Base-by-base conservation (phyloP, 2,329 filamentous ascomycete genomes). In the Clathrospora elynae region DNA sequence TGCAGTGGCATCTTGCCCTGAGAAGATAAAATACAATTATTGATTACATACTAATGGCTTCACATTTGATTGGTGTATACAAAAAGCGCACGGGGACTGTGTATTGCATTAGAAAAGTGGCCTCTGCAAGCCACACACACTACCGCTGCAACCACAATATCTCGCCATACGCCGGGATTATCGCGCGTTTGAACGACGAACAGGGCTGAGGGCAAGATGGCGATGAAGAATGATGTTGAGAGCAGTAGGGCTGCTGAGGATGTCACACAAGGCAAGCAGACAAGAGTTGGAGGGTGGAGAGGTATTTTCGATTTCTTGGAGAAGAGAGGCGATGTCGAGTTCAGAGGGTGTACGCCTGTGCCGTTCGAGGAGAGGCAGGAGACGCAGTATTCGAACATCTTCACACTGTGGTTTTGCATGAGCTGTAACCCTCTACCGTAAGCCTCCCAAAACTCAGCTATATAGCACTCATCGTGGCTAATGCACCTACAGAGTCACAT, bases 401-500 rank as follows among this genome's bases (percentile, higher is more conserved):
- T 84, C 57, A 82, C 80, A 3, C 71, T 84, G 16, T 83, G 82
- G 73, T 81, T 83, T 57, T 80, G 78, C 13, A 75, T 80, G 46
- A 74, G 81, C 42, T 71, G 79, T 29, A 82, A 78, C 56, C 71
- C 82, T 6, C 59, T 84, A 20, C 80, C 81, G 81, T 83, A 60
- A 65, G 79, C 51, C 18, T 22, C 8, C 3, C 29, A 12, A 34
- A 16, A 19, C 16, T 18, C 17, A 18, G 16, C 6, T 12, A 30
- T n/a, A n/a, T n/a, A n/a, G n/a, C n/a, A n/a, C n/a, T 19, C 16
- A 14, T 12, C 13, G 16, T 28, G 16, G 31, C 36, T 35, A 23
- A 46, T 20, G 31, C 16, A 23, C 35, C 18, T 30, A 29, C 18
- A 67, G 81, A 2, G 79, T 86, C 44, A 80, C 81, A 0, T 84